Evolutionary conservation across 2,329 filamentous ascomycete genomes (phyloP), one percentile per base, ranked within the genome.

Genomic region (Xylaria sp.): DNA sequence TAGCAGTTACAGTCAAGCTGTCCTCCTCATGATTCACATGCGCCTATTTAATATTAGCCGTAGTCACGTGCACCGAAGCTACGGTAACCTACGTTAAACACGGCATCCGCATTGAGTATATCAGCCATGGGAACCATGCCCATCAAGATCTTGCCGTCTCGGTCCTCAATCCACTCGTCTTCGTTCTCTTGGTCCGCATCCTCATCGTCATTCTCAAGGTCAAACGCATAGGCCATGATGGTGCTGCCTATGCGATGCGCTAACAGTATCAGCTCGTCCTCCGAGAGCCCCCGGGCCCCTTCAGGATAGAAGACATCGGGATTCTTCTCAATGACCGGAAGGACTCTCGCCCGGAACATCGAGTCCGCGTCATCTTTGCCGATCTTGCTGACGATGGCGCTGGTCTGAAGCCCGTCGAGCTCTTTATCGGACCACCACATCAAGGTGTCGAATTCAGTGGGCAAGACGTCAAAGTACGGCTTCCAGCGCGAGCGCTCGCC

Each of bases 151-250:
- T 84, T 83, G 8, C 83, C 83, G 2, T 90, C 84, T 59, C 85
- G 84, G 64, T 92, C 89, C 65, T 90, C 89, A 0, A 91, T 84
- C 82, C 90, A 91, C 51, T 88, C 89, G 27, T 89, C 89, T 6
- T 86, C 82, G 2, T 89, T 86, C 1, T 89, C 87, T 0, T 88
- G 84, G 4, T 89, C 84, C 24, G 89, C 85, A 0, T 82, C 86
- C 0, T 82, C 77, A 3, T 79, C 81, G 4, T 82, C 81, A 7
- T 83, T 83, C 56, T 88, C 87, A 6, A 97, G 86, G 73, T 97
- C 94, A 77, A 97, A 97, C 0, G 93, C 93, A 77, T 97, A 97
- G 0, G 93, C 91, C 93, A 97, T 97, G 72, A 97, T 95, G 17
- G 92, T 89, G 69, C 91, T 94, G 1, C 92, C 94, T 90, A 97